phyloP scores from a whole-genome alignment of 2,329 filamentous ascomycete species.

The Blastomyces silverae region DNA sequence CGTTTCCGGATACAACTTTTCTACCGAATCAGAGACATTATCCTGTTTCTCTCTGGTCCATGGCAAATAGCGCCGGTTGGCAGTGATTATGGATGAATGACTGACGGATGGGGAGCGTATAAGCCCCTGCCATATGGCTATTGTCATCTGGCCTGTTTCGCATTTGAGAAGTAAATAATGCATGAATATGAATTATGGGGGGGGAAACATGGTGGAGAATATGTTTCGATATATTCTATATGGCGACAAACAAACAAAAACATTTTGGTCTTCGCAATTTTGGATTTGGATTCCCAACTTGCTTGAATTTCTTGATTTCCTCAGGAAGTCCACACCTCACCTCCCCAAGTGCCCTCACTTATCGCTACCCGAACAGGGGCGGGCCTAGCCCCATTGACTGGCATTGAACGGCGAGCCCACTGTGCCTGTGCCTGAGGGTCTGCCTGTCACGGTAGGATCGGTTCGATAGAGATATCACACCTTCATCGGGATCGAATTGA shows the following conservation, averaged over 20 bases:
- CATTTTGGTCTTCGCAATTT: no score
- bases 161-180: neutral
- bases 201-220: neutral
- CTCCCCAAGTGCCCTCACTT: neutral
- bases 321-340: neutral
- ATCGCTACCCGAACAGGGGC: neutral
- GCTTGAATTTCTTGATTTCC: neutral
- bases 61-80: neutral
- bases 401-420: neutral
- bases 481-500: neutral
- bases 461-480: neutral
- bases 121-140: neutral
- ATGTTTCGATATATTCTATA: no score
- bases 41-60: neutral
- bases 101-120: slow-evolving; percentile 1
- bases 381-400: no score
- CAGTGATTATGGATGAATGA: neutral
- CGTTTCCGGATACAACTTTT: neutral
- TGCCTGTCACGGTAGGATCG: neutral
- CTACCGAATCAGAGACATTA: neutral
- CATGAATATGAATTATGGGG: slow-evolving; percentile 1
- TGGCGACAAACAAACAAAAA: no score
- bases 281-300: no score
- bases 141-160: neutral
- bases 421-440: neutral